phyloP scores from a whole-genome alignment of 1,284 basidiomycete species.

The Paramarasmius palmivorus region DNA sequence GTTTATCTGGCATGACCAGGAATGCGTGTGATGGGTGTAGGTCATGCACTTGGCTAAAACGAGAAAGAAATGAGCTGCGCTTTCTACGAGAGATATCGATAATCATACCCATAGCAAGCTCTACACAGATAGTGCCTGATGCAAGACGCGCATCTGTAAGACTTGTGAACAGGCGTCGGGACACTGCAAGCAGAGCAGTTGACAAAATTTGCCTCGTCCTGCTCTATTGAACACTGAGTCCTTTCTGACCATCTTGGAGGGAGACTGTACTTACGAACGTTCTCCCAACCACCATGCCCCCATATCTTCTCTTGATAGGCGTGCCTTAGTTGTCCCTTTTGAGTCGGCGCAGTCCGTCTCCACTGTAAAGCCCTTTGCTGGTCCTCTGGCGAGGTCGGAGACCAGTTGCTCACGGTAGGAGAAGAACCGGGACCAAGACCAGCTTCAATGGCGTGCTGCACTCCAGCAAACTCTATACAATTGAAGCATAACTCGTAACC shows the following conservation, averaged over 20 bases:
- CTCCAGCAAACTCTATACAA: conserved; percentile 77
- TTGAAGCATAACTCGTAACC: conserved; percentile 84
- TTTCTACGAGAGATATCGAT: background rate
- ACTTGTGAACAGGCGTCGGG: conserved; percentile 51
- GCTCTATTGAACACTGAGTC: conserved; percentile 43
- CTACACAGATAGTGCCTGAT: conserved; percentile 78
- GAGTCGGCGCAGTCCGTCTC: conserved; percentile 63
- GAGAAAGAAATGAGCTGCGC: background rate
- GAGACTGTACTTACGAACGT: conserved; percentile 65
- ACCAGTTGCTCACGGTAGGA: conserved; percentile 36
- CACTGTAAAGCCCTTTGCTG: conserved; percentile 51
- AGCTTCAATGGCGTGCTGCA: conserved; percentile 72
- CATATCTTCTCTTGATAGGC: conserved; percentile 85
- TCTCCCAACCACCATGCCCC: conserved; percentile 80
- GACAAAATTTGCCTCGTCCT: conserved; percentile 62
- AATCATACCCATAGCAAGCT: conserved; percentile 70
- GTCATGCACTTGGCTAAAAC: conserved; percentile 75
- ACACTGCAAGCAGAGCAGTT: conserved; percentile 80
- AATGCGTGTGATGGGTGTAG: conserved; percentile 88
- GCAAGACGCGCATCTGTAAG: conserved; percentile 87
- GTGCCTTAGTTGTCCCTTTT: conserved; percentile 75
- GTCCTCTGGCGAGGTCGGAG: conserved; percentile 47
- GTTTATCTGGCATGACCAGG: conserved; percentile 72
- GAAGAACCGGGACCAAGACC: conserved; percentile 48
- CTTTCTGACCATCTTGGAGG: background rate